Base-by-base conservation (phyloP, 1,284 basidiomycete genomes). In the Veloboletus limbatus region DNA sequence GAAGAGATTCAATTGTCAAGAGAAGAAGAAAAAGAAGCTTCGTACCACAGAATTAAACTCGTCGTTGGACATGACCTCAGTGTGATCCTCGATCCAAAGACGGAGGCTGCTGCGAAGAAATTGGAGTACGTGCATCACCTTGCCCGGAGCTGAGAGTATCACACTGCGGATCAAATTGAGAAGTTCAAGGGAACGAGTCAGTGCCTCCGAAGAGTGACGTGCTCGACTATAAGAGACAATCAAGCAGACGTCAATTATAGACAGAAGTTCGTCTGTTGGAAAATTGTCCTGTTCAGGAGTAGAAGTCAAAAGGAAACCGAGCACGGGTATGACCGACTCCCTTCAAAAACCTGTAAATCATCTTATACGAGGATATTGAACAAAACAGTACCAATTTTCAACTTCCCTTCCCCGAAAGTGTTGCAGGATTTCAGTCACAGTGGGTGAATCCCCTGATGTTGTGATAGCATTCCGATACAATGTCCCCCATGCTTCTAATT, bases 51-150 rank as follows among this genome's bases (percentile, higher is more conserved):
- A 60, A 45, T 73, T 75, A 45, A 78, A 75, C 25, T 78, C 72
- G 6, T 68, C 54, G 11, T 70, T 66, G 5, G 65, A 55, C 36
- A 82, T 61, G 13, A 68, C 45, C 22, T 67, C 60, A 0, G 53
- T 34, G 40, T 70, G 66, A 51, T 84, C 81, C 36, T 67, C 68
- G 24, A 82, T 70, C 82, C 81, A 85, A 22, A 65, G 50, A 43
- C 64, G 66, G 4, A 82, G 54, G 20, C 76, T 61, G 16, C 65
- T 54, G n/a, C 70, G 64, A 30, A 78, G 57, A 3, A 51, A 48
- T 14, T 54, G 54, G 9, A 82, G 45, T 9, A 71, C 42, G 10
- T 54, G 52, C 18, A 72, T 52, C 17, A 69, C 56, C n/a, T 60
- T 49, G 6, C 34, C 21, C 6, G 53, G 45, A 2, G 55, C 56